Conservation (phyloP, 2,329 filamentous ascomycete genomes). For the Cercospora brassicicola region DNA sequence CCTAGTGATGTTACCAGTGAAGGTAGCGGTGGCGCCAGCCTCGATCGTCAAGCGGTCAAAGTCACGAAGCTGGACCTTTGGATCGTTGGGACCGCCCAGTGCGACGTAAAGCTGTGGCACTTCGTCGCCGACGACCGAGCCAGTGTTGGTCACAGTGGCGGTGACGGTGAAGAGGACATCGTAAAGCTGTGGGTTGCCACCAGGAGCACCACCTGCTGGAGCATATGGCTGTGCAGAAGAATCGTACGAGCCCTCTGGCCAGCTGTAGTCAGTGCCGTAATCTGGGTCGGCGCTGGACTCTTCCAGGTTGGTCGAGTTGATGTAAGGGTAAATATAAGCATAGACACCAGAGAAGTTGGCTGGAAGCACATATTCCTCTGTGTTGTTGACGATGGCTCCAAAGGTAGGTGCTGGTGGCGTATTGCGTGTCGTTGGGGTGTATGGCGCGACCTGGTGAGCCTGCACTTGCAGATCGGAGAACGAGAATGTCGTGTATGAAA, state of each 20-base stretch:
- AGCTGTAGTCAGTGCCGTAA: conserved; percentile 64
- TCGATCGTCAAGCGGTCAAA: conserved; percentile 76
- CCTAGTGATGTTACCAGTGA: conserved; percentile 68
- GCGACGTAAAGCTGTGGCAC: conserved; percentile 74
- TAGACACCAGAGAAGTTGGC: conserved; percentile 54
- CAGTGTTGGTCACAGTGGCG: conserved; percentile 71
- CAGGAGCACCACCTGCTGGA: conserved; percentile 59
- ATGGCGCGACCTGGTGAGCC: conserved; percentile 53
- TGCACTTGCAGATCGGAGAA: conserved; percentile 67
- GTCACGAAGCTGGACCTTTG: conserved; percentile 51
- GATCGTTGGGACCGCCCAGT: conserved; percentile 75
- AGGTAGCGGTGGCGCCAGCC: conserved; percentile 66
- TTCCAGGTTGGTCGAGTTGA: conserved; percentile 62
- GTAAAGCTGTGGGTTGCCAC: conserved; percentile 64
- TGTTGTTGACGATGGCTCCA: conserved; percentile 63
- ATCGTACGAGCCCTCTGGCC: conserved; percentile 59
- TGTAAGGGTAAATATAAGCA: conserved; percentile 69
- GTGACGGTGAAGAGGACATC: conserved; percentile 68
- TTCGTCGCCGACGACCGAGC: conserved; percentile 64
- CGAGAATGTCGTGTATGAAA: conserved; percentile 76
- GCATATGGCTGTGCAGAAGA: conserved; percentile 58
- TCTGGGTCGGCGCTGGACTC: conserved; percentile 59
- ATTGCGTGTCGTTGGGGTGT: conserved; percentile 61
- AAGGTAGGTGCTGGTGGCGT: conserved; percentile 65
- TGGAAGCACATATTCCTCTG: conserved; percentile 69